These are phyloP conservation scores for Podospora conica DNA, from an alignment of 495 filamentous ascomycete species.

Conservation along the genomic window DNA sequence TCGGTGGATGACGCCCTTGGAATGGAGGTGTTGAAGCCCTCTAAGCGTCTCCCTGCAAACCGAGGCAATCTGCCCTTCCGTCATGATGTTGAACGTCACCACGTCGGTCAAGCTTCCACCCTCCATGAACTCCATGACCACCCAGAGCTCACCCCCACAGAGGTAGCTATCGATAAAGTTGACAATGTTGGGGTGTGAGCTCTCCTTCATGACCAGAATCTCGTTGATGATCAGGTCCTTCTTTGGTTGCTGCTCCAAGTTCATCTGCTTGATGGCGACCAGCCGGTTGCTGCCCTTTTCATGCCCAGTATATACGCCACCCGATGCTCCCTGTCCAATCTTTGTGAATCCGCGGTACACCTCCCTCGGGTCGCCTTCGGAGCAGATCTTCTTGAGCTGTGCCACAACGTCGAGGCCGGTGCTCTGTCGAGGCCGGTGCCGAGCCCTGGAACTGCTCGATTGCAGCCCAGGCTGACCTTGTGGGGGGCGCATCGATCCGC, in stretches of 20 bases:
- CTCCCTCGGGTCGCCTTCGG: constrained; percentile 76
- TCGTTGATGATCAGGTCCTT: constrained; percentile 99
- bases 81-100: constrained; percentile 98
- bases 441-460: constrained; percentile 55
- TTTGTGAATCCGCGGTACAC: constrained; percentile 85
- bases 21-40: constrained; percentile 91
- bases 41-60: constrained; percentile 91
- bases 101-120: constrained; percentile 96
- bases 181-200: constrained; percentile 96
- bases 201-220: constrained; percentile 98
- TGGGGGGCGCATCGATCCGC: constrained; percentile 47
- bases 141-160: constrained; percentile 85
- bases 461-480: constrained; percentile 35
- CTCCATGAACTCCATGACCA: constrained; percentile 99
- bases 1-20: constrained; percentile 94
- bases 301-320: constrained; percentile 90
- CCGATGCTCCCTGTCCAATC: constrained; percentile 95
- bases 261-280: constrained; percentile 99
- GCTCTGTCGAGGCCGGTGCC: constrained; percentile 69
- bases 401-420: constrained; percentile 73
- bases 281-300: constrained; percentile 74
- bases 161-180: constrained; percentile 98
- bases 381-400: constrained; percentile 80
- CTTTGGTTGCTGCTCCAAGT: constrained; percentile 95
- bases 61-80: constrained; percentile 90